Evolutionary conservation across 2,329 filamentous ascomycete species (phyloP).

Genomic region (Cladosporium sphaerospermum): DNA sequence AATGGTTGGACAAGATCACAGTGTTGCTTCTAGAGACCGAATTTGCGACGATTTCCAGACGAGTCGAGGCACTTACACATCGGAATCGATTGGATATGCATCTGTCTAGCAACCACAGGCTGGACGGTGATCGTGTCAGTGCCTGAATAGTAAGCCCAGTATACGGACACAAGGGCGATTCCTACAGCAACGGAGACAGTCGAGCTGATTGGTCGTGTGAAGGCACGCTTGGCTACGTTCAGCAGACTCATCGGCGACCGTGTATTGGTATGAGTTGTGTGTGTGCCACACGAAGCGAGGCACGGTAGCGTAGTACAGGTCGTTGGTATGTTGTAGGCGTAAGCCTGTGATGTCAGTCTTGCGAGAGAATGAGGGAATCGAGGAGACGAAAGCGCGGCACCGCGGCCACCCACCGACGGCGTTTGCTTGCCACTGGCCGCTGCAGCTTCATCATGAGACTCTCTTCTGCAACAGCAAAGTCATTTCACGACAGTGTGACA

Average conservation of each 20-base stretch:
- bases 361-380: background rate
- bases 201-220: slow-evolving; percentile 3
- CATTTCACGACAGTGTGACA: too few relatives aligned
- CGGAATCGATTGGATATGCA: slow-evolving; percentile 84
- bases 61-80: slow-evolving; percentile 59
- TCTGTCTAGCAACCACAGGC: slow-evolving; percentile 32
- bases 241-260: slow-evolving; percentile 3
- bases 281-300: background rate
- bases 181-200: slow-evolving; percentile 1
- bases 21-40: too few relatives aligned
- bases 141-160: background rate
- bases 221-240: background rate
- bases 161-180: background rate
- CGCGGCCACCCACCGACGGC: too few relatives aligned
- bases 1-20: too few relatives aligned
- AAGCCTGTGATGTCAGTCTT: background rate
- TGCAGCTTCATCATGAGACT: too few relatives aligned
- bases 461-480: too few relatives aligned
- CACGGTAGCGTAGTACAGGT: background rate
- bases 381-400: too few relatives aligned
- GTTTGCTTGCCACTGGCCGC: too few relatives aligned
- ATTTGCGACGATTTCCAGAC: too few relatives aligned
- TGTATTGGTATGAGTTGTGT: background rate
- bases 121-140: background rate
- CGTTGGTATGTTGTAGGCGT: background rate